Percentiles rank a stretch among this genome's conserved stretches.
These are phyloP conservation scores for Aspergillus coremiiformis DNA, from an alignment of 495 filamentous ascomycete genomes.

Conservation along the genomic window DNA sequence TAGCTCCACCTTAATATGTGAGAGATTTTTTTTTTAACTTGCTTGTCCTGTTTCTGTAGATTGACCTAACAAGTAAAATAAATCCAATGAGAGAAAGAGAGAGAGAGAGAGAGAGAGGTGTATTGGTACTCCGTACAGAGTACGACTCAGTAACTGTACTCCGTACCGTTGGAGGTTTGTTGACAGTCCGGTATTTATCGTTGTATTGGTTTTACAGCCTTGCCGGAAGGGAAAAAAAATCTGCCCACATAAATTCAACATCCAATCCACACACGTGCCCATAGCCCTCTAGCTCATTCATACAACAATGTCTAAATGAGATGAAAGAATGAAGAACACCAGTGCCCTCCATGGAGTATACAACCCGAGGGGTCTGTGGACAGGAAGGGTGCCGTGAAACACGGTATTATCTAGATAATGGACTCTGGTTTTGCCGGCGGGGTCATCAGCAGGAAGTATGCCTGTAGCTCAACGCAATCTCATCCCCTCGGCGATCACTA, in stretches of 20 bases:
- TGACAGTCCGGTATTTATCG: too few relatives aligned
- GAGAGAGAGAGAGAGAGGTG: too few relatives aligned
- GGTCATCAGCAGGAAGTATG: slow-evolving; percentile 58
- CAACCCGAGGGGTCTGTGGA: slow-evolving; percentile 51
- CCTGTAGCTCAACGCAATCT: too few relatives aligned
- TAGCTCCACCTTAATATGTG: background rate
- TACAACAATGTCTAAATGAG: background rate
- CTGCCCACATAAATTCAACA: background rate
- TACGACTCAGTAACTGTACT: too few relatives aligned
- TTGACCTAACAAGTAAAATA: too few relatives aligned
- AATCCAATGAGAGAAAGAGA: too few relatives aligned
- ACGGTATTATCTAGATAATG: slow-evolving; percentile 57
- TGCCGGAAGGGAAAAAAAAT: too few relatives aligned
- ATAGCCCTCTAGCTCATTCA: background rate
- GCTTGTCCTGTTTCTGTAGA: too few relatives aligned
- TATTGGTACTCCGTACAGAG: background rate
- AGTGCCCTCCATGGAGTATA: slow-evolving; percentile 45
- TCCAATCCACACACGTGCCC: background rate
- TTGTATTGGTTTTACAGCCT: background rate
- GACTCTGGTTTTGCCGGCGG: slow-evolving; percentile 56
- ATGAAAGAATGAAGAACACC: slow-evolving; percentile 27
- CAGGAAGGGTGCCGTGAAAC: slow-evolving; percentile 57
- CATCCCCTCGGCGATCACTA: too few relatives aligned
- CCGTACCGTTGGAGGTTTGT: too few relatives aligned
- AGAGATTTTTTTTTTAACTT: background rate